phyloP scores from a whole-genome alignment of 345 rosid genomes.

The Salix caprea region DNA sequence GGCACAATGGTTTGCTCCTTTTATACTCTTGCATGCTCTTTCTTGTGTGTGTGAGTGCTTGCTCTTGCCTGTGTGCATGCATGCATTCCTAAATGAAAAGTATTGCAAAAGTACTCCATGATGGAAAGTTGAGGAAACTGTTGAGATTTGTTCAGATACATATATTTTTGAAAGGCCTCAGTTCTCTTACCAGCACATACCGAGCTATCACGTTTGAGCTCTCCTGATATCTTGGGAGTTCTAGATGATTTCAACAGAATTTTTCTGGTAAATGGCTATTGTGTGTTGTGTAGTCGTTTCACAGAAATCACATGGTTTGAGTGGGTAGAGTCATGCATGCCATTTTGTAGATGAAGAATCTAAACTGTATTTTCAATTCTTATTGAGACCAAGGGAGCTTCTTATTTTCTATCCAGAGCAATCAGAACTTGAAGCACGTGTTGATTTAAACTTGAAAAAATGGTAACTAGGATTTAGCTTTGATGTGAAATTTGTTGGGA shows the following conservation, averaged over 20 bases:
- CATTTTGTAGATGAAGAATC: too few relatives aligned
- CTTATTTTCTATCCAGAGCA: not conserved
- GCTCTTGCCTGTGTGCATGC: not conserved
- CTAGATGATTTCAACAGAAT: not conserved
- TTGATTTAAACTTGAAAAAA: not conserved
- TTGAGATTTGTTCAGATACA: not conserved
- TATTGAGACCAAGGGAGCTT: not conserved
- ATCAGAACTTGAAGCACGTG: not conserved
- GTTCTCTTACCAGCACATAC: not conserved
- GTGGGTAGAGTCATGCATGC: not conserved
- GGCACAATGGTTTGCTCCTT: not conserved
- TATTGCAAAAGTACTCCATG: not conserved
- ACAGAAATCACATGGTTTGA: not conserved
- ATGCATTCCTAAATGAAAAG: not conserved
- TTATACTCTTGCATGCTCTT: not conserved
- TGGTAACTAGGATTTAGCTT: not conserved
- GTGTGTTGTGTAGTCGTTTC: not conserved
- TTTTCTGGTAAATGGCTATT: not conserved
- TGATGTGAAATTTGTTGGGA: not conserved
- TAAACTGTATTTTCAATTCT: not conserved
- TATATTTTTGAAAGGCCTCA: not conserved
- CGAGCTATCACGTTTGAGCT: not conserved
- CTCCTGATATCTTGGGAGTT: not conserved
- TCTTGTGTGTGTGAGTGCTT: not conserved
- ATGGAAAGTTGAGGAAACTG: not conserved